Conservation (phyloP, 176 grass and related monocot species). For the Eleusine indica region DNA sequence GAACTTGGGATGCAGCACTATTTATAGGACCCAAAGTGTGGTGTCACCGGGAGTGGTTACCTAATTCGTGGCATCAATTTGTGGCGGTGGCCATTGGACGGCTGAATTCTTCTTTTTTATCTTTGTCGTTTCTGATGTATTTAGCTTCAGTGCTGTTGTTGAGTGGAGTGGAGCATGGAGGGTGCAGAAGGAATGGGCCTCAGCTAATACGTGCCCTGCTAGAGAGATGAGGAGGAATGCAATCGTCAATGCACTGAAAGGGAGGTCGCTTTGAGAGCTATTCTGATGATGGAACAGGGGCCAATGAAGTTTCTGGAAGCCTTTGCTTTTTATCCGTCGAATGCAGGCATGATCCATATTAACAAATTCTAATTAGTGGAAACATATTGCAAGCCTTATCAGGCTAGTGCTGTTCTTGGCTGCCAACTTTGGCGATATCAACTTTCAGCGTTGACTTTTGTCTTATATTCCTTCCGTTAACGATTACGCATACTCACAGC, state of each 20-base stretch:
- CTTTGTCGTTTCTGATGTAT: background rate
- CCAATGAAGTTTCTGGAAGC: slow-evolving; percentile 9
- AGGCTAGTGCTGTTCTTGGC: slow-evolving; percentile 25
- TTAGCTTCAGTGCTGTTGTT: background rate
- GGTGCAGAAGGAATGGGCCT: slow-evolving; percentile 10
- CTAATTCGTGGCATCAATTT: slow-evolving; percentile 16
- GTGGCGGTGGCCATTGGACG: slow-evolving; percentile 41
- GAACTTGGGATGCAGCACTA: background rate
- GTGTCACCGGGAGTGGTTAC: background rate
- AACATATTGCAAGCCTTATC: slow-evolving; percentile 3
- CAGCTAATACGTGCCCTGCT: background rate
- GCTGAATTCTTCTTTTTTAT: background rate
- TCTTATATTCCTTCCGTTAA: background rate
- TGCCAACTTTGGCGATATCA: background rate
- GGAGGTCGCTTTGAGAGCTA: background rate
- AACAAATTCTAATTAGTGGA: slow-evolving; percentile 17
- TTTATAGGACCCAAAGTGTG: slow-evolving; percentile 13
- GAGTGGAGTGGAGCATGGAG: slow-evolving; percentile 19
- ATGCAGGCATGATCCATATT: background rate
- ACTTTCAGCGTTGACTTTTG: slow-evolving; percentile 29
- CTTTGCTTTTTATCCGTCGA: slow-evolving; percentile 32
- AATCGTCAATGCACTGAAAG: background rate
- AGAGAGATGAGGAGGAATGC: background rate
- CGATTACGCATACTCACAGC: background rate
- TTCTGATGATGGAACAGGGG: background rate